Conservation (phyloP, 2,329 filamentous ascomycete species). For the Aphanoascus verrucosus region DNA sequence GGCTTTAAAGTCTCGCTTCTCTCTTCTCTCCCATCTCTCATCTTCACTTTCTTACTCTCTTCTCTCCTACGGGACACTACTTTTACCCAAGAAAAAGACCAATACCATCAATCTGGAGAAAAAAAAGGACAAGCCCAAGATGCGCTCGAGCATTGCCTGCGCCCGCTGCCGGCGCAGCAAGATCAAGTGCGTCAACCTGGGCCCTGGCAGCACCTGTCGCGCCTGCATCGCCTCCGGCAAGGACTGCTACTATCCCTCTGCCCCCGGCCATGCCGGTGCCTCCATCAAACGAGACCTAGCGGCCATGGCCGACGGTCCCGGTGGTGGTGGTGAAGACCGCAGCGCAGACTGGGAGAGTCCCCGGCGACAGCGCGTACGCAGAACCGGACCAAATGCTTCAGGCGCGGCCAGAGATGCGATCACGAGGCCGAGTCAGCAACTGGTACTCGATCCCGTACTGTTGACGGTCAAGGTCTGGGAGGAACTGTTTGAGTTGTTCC, state of each 20-base stretch:
- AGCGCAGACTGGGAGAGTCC: slow-evolving; percentile 32
- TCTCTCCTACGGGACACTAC: slow-evolving; percentile 11
- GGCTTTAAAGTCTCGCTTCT: background rate
- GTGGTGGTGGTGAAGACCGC: slow-evolving; percentile 3
- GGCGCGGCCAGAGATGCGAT: slow-evolving; percentile 23
- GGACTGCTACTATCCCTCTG: slow-evolving; percentile 64
- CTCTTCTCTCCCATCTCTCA: background rate
- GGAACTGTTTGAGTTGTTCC: slow-evolving; percentile 48
- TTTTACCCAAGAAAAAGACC: background rate
- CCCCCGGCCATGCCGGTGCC: slow-evolving; percentile 28
- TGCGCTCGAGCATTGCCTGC: slow-evolving; percentile 73
- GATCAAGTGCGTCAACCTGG: slow-evolving; percentile 76
- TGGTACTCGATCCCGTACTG: slow-evolving; percentile 43
- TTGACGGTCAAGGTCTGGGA: slow-evolving; percentile 48
- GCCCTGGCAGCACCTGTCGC: slow-evolving; percentile 60
- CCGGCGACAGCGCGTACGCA: slow-evolving; percentile 33
- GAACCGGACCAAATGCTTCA: slow-evolving; percentile 22
- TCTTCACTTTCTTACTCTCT: slow-evolving; percentile 12
- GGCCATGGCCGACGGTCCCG: slow-evolving; percentile 23
- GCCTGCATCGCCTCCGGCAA: slow-evolving; percentile 61
- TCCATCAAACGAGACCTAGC: slow-evolving; percentile 28
- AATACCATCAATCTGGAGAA: slow-evolving; percentile 15
- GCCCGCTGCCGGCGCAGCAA: slow-evolving; percentile 66
- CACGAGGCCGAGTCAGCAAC: background rate
- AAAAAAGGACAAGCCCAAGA: slow-evolving; percentile 31